Percentiles rank a stretch among this genome's conserved stretches.
Conservation (phyloP, 208 protist genomes). For the Vickermania ingenoplastis region DNA sequence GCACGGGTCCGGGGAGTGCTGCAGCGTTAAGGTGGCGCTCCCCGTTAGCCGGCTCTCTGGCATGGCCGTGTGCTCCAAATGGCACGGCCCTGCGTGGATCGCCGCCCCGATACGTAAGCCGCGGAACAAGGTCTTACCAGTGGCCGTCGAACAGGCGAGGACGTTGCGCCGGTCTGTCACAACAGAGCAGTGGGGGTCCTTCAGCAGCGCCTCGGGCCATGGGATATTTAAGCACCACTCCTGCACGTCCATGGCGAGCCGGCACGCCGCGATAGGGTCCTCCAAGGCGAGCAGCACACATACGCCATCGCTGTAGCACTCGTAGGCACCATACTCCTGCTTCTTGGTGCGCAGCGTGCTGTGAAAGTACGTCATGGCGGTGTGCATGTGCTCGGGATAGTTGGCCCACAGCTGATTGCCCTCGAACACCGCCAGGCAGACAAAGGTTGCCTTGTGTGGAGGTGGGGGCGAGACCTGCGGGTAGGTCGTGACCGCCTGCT, state of each 20-base stretch:
- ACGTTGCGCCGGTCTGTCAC: not conserved
- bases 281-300: conserved; percentile 75
- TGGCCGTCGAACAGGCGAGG: not conserved
- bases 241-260: conserved; percentile 69
- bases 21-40: not conserved
- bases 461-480: conserved; percentile 30
- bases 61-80: conserved; percentile 60
- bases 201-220: conserved; percentile 59
- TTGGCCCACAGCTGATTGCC: conserved; percentile 53
- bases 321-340: conserved; percentile 69
- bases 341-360: conserved; percentile 69
- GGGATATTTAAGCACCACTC: conserved; percentile 65
- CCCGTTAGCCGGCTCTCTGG: conserved; percentile 4
- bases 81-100: conserved; percentile 61
- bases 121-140: conserved; percentile 35
- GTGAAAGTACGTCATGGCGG: conserved; percentile 51
- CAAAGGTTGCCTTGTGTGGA: conserved; percentile 56
- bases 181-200: conserved; percentile 13
- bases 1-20: not conserved
- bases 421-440: conserved; percentile 45
- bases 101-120: conserved; percentile 68
- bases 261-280: conserved; percentile 60
- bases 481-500: conserved; percentile 29
- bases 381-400: conserved; percentile 41
- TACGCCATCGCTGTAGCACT: conserved; percentile 76